phyloP scores from a whole-genome alignment of 139 green algal genomes.

The Picochlorum sp. region DNA sequence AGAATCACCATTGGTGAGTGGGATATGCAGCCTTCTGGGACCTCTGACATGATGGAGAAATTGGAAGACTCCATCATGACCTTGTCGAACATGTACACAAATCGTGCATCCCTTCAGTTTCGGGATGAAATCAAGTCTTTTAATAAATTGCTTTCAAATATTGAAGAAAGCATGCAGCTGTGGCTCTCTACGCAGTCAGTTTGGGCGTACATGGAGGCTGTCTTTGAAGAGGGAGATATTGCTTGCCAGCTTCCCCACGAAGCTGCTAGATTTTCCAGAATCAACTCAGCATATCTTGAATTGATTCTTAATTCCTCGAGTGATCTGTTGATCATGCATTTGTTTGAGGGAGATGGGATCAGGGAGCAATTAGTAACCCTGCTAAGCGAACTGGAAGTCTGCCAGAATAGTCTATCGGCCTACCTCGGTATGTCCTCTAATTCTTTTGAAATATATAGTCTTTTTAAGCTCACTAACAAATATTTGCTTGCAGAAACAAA shows the following conservation, averaged over 20 bases:
- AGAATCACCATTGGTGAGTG: too few relatives aligned
- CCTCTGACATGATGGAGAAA: conserved; percentile 86
- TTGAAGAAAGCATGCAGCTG: conserved; percentile 88
- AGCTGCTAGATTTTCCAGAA: conserved; percentile 92
- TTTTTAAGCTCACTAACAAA: neutral
- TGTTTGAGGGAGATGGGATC: conserved; percentile 84
- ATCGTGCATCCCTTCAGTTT: conserved; percentile 82
- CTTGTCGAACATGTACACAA: conserved; percentile 85
- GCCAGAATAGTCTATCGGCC: conserved; percentile 82
- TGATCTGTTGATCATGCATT: conserved; percentile 50
- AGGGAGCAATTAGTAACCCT: conserved; percentile 86
- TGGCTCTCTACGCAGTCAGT: conserved; percentile 89
- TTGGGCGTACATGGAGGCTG: conserved; percentile 96
- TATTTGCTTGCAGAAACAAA: conserved; percentile 62
- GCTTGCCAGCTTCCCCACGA: conserved; percentile 92
- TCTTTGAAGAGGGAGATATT: conserved; percentile 91
- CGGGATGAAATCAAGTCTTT: conserved; percentile 61
- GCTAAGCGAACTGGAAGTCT: conserved; percentile 90
- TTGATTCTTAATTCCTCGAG: conserved; percentile 76
- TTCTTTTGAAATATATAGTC: too few relatives aligned
- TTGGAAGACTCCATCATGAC: conserved; percentile 92
- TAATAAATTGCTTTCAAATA: conserved; percentile 73
- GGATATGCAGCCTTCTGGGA: conserved; percentile 51
- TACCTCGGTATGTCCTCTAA: conserved; percentile 61
- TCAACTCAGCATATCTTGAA: conserved; percentile 58